Base-by-base conservation (phyloP, 768 basidiomycete genomes). In the Rhodocollybia butyracea region DNA sequence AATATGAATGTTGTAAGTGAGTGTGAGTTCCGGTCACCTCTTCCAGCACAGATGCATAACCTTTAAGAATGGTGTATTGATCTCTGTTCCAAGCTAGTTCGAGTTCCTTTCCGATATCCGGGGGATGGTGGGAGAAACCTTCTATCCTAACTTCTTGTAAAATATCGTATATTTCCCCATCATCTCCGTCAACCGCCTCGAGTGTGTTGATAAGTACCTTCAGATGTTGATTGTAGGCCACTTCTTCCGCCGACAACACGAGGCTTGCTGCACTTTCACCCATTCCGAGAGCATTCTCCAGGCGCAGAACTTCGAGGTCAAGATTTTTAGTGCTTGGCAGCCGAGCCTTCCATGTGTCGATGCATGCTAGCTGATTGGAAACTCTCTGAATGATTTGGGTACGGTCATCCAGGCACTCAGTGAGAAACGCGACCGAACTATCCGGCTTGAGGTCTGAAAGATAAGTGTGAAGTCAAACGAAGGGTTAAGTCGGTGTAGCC, bases 31-130 rank as follows among this genome's bases (percentile, higher is more conserved):
- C 4, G 43, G 56, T 34, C 32, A 73, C 74, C 46, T 57, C 42
- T 32, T 72, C 67, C 5, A 72, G 50, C 3, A 67, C 54, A 2
- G 51, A 47, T 32, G 54, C 59, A 19, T 65, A 62, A 4, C 59
- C 52, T 34, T 64, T 57, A 5, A 74, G 60, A 21, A 68, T 46
- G 2, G 51, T 43, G 1, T 57, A 54, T 42, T 73, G 71, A 52
- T 76, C 75, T 5, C 60, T 46, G 2, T 52, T 43, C 66, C 71
- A 73, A 13, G 71, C 72, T 2, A 52, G 55, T 48, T 70, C 66
- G 12, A 74, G 46, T 21, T 70, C 66, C 0, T 30, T 17, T 24
- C 43, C 53, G 29, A 71, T 60, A 54, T 72, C 62, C 3, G 24
- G 43, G 24, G 54, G 29, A n/a, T 38, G 7, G 26, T 1, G 17